Evolutionary conservation across 2,329 filamentous ascomycete species (phyloP).

Genomic region (Xylariales sp.): DNA sequence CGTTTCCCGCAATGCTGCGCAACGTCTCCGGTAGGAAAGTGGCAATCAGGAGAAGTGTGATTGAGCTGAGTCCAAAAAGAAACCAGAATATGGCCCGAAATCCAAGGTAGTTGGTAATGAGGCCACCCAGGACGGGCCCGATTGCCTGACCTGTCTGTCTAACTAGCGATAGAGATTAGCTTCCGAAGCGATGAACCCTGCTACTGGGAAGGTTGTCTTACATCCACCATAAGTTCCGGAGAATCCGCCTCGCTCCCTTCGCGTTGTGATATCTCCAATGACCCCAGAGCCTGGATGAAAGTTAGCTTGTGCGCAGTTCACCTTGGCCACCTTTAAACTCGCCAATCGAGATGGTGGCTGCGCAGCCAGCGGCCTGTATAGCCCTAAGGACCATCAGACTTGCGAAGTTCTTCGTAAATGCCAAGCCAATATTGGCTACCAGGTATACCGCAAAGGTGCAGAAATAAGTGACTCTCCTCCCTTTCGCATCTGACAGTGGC

Average conservation of each 20-base stretch:
- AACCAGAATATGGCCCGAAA: slow-evolving; percentile 11
- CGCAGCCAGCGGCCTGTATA: slow-evolving; percentile 49
- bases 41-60: slow-evolving; percentile 2
- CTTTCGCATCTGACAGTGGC: slow-evolving; percentile 41
- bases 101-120: not conserved
- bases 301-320: too few species aligned
- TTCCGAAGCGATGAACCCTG: not conserved
- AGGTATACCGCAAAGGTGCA: slow-evolving; percentile 42
- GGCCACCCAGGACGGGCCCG: slow-evolving; percentile 5
- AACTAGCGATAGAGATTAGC: not conserved
- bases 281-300: slow-evolving; percentile 37
- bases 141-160: not conserved
- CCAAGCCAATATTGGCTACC: slow-evolving; percentile 42
- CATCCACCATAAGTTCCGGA: not conserved
- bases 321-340: not conserved
- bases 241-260: slow-evolving; percentile 47
- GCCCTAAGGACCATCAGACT: slow-evolving; percentile 45
- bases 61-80: not conserved
- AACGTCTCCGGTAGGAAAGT: slow-evolving; percentile 8
- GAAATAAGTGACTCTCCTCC: slow-evolving; percentile 44
- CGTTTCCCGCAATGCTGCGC: slow-evolving; percentile 9
- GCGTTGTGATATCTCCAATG: slow-evolving; percentile 54
- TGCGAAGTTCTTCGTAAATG: slow-evolving; percentile 37
- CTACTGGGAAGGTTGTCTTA: not conserved
- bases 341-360: slow-evolving; percentile 49